Evolutionary conservation across 1,284 basidiomycete genomes (phyloP).

Genomic region (Grifola frondosa): DNA sequence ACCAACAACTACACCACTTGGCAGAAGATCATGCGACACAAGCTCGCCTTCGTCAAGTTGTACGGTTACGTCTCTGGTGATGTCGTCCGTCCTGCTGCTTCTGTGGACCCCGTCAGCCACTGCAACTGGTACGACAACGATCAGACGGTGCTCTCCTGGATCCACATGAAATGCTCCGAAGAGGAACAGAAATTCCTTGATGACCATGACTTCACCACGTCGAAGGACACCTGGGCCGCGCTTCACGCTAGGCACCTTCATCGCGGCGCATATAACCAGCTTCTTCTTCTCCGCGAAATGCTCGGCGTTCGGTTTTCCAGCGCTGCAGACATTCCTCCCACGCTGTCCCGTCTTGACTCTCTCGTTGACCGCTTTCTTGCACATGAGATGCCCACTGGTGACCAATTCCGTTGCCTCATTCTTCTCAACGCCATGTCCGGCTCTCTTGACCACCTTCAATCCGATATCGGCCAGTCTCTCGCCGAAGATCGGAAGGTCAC

Average conservation of each 20-base stretch:
- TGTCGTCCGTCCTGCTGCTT: not conserved
- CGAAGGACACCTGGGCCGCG: too few species aligned
- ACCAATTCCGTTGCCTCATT: conserved; percentile 7
- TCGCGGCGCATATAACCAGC: conserved; percentile 12
- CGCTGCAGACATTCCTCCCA: not conserved
- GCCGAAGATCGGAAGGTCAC: not conserved
- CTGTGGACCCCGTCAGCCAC: not conserved
- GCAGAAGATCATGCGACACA: not conserved
- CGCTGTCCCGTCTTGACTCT: conserved; percentile 4
- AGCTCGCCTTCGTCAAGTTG: conserved; percentile 5
- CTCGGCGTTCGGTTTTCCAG: conserved; percentile 4
- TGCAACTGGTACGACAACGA: conserved; percentile 2
- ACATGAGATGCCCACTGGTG: conserved; percentile 5
- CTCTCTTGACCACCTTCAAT: not conserved
- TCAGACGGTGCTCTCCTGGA: not conserved
- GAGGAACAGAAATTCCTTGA: too few species aligned
- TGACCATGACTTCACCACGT: too few species aligned
- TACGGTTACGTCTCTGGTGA: not conserved
- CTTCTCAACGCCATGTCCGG: conserved; percentile 4
- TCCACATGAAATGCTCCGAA: conserved; percentile 1
- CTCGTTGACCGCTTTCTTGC: conserved; percentile 6
- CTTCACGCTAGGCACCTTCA: conserved; percentile 8
- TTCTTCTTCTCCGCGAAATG: conserved; percentile 11
- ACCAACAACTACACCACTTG: conserved; percentile 4
- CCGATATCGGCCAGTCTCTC: conserved; percentile 7